These are phyloP conservation scores for Scenedesmus sp. DNA, from an alignment of 163 green algal species.

Conservation along the genomic window DNA sequence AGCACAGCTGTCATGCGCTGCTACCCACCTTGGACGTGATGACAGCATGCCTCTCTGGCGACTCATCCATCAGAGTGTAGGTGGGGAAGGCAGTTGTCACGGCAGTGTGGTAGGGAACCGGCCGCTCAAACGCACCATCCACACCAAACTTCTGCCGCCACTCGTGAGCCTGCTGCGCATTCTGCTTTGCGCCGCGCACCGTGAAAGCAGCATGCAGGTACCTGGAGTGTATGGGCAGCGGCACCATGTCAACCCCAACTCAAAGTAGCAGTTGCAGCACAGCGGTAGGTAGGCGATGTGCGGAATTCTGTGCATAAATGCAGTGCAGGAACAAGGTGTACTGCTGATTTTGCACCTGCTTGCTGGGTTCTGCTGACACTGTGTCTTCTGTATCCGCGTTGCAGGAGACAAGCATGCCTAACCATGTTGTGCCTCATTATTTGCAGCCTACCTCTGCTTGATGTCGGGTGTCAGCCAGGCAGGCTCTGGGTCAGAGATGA, in stretches of 20 bases:
- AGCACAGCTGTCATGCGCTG: background rate
- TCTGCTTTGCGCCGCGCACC: background rate
- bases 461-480: background rate
- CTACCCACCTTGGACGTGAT: background rate
- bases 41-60: background rate
- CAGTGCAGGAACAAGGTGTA: too few relatives aligned
- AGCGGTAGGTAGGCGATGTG: background rate
- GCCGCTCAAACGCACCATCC: background rate
- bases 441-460: background rate
- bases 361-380: background rate
- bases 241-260: background rate
- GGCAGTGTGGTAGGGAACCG: background rate
- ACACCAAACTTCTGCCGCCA: conserved; percentile 4
- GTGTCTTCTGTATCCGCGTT: too few relatives aligned
- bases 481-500: background rate
- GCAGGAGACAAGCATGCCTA: background rate
- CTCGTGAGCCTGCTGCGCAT: background rate
- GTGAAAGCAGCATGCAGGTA: background rate
- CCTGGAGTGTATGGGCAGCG: background rate
- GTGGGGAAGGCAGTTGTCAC: background rate
- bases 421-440: background rate
- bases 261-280: background rate
- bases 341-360: background rate
- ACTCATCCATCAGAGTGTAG: background rate
- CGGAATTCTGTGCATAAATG: too few relatives aligned